phyloP scores from a whole-genome alignment of 148 eudicot species.

The Limonium bicolor region DNA sequence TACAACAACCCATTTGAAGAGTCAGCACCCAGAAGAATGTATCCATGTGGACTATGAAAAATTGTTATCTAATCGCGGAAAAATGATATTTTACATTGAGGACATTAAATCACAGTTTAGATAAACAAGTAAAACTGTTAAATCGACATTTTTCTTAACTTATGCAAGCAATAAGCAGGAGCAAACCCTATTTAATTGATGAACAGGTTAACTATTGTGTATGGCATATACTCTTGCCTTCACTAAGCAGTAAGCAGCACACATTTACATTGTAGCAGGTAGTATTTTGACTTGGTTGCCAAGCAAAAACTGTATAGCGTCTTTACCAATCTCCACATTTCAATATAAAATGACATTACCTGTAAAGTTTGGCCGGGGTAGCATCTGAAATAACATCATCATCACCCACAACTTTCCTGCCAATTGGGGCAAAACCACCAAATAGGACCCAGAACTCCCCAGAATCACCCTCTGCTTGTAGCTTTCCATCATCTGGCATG shows the following conservation, averaged over 20 bases:
- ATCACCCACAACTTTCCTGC: conserved; percentile 70
- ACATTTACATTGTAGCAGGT: neutral
- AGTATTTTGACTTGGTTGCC: neutral
- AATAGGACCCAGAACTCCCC: conserved; percentile 98
- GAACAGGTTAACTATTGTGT: no score
- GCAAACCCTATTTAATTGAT: no score
- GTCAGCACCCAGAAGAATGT: no score
- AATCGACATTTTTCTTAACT: neutral
- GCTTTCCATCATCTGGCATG: conserved; percentile 78
- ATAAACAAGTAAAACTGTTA: neutral
- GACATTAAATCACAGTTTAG: neutral
- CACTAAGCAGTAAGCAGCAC: no score
- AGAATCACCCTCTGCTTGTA: conserved; percentile 93
- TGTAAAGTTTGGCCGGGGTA: conserved; percentile 55
- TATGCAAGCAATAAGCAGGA: neutral
- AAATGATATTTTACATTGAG: neutral
- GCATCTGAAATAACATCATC: conserved; percentile 79
- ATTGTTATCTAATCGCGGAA: neutral
- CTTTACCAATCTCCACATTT: no score
- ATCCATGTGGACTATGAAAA: neutral
- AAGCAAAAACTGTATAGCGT: neutral
- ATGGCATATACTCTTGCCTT: no score
- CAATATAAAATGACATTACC: no score
- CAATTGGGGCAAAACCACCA: conserved; percentile 99
- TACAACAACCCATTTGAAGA: conserved; percentile 23